These are phyloP conservation scores for Neoarthrinium moseri DNA, from an alignment of 2,329 filamentous ascomycete genomes.

Conservation along the genomic window DNA sequence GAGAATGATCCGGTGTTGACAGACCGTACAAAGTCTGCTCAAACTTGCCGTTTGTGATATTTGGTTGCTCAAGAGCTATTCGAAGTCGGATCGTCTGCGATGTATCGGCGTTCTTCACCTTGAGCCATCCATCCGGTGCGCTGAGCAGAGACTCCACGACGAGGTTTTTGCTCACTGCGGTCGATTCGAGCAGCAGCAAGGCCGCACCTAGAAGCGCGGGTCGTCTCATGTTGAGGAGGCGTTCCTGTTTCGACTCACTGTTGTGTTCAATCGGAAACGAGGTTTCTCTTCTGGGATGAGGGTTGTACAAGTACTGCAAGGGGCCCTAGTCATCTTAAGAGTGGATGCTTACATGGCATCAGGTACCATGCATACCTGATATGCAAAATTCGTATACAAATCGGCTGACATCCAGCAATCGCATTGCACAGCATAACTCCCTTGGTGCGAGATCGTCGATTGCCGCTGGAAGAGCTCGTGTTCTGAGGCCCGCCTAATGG, in stretches of 20 bases:
- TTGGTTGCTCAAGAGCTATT: slow-evolving; percentile 48
- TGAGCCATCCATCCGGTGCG: slow-evolving; percentile 37
- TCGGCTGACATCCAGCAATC: not conserved
- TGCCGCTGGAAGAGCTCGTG: too few species aligned
- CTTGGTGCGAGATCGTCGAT: not conserved
- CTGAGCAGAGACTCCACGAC: slow-evolving; percentile 34
- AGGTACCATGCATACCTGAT: not conserved
- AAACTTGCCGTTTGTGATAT: slow-evolving; percentile 39
- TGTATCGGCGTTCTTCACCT: slow-evolving; percentile 30
- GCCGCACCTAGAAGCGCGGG: slow-evolving; percentile 1
- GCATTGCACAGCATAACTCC: not conserved
- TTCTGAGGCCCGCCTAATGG: too few species aligned
- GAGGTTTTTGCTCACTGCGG: slow-evolving; percentile 16
- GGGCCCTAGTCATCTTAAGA: not conserved
- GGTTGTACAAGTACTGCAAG: not conserved
- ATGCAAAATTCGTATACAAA: not conserved
- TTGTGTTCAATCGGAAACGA: not conserved
- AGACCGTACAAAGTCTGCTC: slow-evolving; percentile 60
- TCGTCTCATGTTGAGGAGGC: slow-evolving; percentile 1
- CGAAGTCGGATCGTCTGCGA: slow-evolving; percentile 44
- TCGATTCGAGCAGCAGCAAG: not conserved
- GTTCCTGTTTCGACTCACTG: not conserved
- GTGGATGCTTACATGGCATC: not conserved
- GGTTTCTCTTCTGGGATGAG: not conserved
- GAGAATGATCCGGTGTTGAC: slow-evolving; percentile 56